A percentile compares a stretch with the other conserved stretches of the same genome.
Evolutionary conservation across 331 rosid species (phyloP).

Genomic region (Malus hybrid): DNA sequence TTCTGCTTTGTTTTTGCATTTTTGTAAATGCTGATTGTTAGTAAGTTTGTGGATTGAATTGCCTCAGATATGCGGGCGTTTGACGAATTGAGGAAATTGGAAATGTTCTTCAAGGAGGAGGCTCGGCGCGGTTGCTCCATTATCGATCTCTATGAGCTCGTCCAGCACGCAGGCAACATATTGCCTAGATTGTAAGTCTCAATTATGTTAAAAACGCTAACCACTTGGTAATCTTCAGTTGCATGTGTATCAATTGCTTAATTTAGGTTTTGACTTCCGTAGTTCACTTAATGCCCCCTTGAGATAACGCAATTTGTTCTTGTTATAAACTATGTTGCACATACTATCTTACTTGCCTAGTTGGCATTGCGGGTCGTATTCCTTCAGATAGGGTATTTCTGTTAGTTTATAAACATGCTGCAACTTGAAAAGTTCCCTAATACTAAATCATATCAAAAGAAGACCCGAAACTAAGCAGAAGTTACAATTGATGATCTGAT

Average conservation of each 20-base stretch:
- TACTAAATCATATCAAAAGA: neutral
- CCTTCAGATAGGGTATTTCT: neutral
- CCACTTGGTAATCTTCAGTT: neutral
- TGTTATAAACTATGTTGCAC: too few species aligned
- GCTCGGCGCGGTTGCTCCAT: constrained; percentile 95
- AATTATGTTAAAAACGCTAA: neutral
- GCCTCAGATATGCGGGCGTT: constrained; percentile 92
- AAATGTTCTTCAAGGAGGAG: constrained; percentile 97
- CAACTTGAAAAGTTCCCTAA: neutral
- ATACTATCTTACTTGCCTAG: neutral
- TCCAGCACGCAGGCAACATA: constrained; percentile 97
- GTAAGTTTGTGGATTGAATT: neutral
- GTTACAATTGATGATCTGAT: neutral
- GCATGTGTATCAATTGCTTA: neutral
- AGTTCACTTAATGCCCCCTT: neutral
- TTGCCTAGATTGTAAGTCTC: constrained; percentile 83
- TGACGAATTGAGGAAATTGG: constrained; percentile 90
- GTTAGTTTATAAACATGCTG: neutral
- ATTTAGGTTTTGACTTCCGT: neutral
- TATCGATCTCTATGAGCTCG: constrained; percentile 93
- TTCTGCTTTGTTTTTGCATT: neutral
- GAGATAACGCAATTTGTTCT: neutral
- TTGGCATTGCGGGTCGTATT: neutral
- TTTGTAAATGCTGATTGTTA: neutral
- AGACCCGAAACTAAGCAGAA: neutral